A percentile compares a stretch with the other conserved stretches of the same genome.
phyloP scores from a whole-genome alignment of 1,284 basidiomycete species.

The Exobasidium rhododendri region DNA sequence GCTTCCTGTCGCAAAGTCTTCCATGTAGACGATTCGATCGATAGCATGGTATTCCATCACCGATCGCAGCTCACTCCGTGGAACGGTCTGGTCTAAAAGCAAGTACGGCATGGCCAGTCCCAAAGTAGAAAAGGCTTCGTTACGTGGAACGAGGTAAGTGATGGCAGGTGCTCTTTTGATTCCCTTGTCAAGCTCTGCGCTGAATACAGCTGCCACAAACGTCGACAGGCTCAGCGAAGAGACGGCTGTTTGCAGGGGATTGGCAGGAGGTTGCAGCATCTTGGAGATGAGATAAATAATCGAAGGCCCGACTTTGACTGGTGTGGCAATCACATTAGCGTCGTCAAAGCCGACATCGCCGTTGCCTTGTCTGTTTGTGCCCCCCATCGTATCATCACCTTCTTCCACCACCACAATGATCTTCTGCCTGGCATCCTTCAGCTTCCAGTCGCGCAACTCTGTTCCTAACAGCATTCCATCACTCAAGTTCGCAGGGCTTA shows the following conservation, averaged over 20 bases:
- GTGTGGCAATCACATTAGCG: slow-evolving; percentile 73
- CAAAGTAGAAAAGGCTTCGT: slow-evolving; percentile 78
- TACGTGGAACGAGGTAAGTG: slow-evolving; percentile 82
- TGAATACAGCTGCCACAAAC: slow-evolving; percentile 71
- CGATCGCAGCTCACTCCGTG: slow-evolving; percentile 57
- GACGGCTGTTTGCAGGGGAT: slow-evolving; percentile 76
- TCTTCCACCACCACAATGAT: slow-evolving; percentile 37
- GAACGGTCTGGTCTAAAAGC: slow-evolving; percentile 57
- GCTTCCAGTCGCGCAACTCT: slow-evolving; percentile 37
- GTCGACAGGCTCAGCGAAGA: slow-evolving; percentile 64
- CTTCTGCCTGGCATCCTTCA: slow-evolving; percentile 57
- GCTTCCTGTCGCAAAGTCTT: slow-evolving; percentile 59
- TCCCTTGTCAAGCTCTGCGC: slow-evolving; percentile 34
- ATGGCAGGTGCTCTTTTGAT: slow-evolving; percentile 62
- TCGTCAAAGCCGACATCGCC: slow-evolving; percentile 72
- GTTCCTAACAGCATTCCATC: slow-evolving; percentile 40
- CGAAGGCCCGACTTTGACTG: slow-evolving; percentile 68
- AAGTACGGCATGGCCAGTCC: slow-evolving; percentile 87
- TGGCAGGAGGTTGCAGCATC: slow-evolving; percentile 74
- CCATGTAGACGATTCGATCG: slow-evolving; percentile 71
- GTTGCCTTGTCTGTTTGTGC: slow-evolving; percentile 18
- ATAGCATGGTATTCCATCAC: slow-evolving; percentile 83
- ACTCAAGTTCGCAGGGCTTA: slow-evolving; percentile 24
- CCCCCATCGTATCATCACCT: slow-evolving; percentile 51
- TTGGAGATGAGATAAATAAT: slow-evolving; percentile 86